Percentiles rank a stretch among this genome's conserved stretches.
phyloP scores from a whole-genome alignment of 2,329 filamentous ascomycete species.

The Colletotrichum sp. region DNA sequence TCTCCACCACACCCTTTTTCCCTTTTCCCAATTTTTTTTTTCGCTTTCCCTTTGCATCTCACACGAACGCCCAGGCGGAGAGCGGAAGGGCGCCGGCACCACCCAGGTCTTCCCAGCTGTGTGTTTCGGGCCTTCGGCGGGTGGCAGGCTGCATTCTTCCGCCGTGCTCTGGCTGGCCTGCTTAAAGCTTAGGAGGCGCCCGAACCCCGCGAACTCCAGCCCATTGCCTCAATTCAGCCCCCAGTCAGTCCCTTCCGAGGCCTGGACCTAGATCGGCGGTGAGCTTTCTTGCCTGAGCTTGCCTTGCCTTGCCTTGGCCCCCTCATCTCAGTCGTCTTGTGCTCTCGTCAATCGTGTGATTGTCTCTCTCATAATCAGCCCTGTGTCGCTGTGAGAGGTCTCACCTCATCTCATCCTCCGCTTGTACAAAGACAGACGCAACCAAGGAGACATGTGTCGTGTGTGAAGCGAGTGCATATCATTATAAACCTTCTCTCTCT shows the following conservation, averaged over 20 bases:
- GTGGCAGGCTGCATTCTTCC: constrained; percentile 16
- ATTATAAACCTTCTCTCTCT: neutral
- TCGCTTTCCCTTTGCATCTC: neutral
- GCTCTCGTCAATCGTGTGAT: neutral
- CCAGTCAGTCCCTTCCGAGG: neutral
- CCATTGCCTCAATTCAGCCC: constrained; percentile 15
- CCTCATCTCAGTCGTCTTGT: neutral
- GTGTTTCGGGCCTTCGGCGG: constrained; percentile 5
- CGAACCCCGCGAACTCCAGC: constrained; percentile 1
- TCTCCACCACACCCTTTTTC: neutral
- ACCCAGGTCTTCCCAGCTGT: neutral
- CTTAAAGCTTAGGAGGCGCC: constrained; percentile 14
- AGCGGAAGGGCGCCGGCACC: neutral
- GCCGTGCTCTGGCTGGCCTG: neutral
- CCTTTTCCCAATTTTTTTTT: neutral
- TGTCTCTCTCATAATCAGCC: constrained; percentile 4
- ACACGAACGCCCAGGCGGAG: constrained; percentile 8
- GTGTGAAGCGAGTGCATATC: constrained; percentile 13
- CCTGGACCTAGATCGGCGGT: constrained; percentile 14
- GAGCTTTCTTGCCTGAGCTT: constrained; percentile 5
- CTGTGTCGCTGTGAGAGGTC: constrained; percentile 6
- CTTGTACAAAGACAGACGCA: neutral
- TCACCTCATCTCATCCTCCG: neutral
- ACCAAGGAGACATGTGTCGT: constrained; percentile 9
- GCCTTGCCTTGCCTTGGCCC: neutral